Evolutionary conservation across 2,329 filamentous ascomycete species (phyloP).

Genomic region (Alternaria triticina): DNA sequence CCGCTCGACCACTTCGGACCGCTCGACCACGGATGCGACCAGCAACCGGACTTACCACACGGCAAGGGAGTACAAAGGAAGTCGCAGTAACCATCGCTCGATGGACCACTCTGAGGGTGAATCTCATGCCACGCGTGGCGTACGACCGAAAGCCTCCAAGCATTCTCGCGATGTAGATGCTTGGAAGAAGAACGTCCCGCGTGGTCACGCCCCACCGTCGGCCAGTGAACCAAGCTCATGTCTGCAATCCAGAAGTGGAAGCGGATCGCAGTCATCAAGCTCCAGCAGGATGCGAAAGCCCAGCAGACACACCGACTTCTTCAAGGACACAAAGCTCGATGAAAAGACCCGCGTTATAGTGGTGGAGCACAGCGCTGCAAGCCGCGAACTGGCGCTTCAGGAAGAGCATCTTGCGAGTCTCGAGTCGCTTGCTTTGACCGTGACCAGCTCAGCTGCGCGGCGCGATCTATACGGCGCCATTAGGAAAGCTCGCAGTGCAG

Average conservation of each 20-base stretch:
- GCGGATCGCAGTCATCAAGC: not conserved
- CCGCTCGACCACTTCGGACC: not conserved
- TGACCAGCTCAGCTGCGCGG: not conserved
- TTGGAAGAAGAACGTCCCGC: not conserved
- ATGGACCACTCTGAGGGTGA: too few species aligned
- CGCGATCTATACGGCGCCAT: not conserved
- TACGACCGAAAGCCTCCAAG: too few species aligned
- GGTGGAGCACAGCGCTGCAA: not conserved
- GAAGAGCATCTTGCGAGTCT: not conserved
- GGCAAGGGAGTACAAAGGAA: not conserved
- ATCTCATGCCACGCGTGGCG: too few species aligned
- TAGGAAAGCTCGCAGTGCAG: not conserved
- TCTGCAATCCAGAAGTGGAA: not conserved
- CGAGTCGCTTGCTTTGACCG: not conserved
- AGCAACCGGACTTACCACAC: not conserved
- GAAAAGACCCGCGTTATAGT: not conserved
- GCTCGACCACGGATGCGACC: not conserved
- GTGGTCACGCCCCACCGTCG: not conserved
- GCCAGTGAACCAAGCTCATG: not conserved
- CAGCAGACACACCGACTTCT: not conserved
- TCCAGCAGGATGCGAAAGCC: not conserved
- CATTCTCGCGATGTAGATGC: not conserved
- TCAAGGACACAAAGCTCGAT: not conserved
- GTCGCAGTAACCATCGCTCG: not conserved
- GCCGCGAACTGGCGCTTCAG: not conserved